phyloP scores from a whole-genome alignment of 2,329 filamentous ascomycete species.

The Pseudocercospora crystallina region DNA sequence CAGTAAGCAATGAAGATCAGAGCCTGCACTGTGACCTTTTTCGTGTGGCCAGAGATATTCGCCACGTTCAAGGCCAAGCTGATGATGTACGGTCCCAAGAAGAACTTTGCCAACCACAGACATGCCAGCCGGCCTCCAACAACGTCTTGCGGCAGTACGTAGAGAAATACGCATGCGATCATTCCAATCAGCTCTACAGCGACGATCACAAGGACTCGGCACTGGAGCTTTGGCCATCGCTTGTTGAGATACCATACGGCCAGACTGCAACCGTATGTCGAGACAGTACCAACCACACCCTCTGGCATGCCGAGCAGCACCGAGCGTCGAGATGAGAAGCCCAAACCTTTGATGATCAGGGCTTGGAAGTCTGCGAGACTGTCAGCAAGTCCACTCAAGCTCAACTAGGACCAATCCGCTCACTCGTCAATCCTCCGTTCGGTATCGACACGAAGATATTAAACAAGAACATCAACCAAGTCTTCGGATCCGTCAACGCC shows the following conservation, averaged over 20 bases:
- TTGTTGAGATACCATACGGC: constrained; percentile 11
- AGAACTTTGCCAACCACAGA: constrained; percentile 32
- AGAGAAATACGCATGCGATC: constrained; percentile 11
- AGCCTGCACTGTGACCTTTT: constrained; percentile 33
- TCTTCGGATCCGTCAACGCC: constrained; percentile 57
- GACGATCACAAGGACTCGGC: constrained; percentile 6
- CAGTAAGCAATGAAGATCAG: constrained; percentile 33
- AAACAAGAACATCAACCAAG: constrained; percentile 44
- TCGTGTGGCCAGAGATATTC: constrained; percentile 35
- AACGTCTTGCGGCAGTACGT: constrained; percentile 3
- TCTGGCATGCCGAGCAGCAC: constrained; percentile 14
- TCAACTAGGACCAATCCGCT: neutral
- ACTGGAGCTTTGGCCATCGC: constrained; percentile 7
- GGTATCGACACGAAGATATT: constrained; percentile 16
- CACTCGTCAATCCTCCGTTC: constrained; percentile 20
- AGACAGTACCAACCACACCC: constrained; percentile 13
- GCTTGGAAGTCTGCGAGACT: constrained; percentile 5
- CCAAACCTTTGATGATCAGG: constrained; percentile 14
- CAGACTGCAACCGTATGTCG: constrained; percentile 12
- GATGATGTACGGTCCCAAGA: constrained; percentile 36
- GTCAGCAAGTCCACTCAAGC: neutral
- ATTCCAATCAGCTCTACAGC: constrained; percentile 9
- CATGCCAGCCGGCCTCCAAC: constrained; percentile 11
- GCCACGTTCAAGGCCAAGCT: constrained; percentile 33
- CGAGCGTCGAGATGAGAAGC: constrained; percentile 9